These are phyloP conservation scores for Leishmania tarentolae DNA, from an alignment of 208 protist genomes.

Conservation along the genomic window DNA sequence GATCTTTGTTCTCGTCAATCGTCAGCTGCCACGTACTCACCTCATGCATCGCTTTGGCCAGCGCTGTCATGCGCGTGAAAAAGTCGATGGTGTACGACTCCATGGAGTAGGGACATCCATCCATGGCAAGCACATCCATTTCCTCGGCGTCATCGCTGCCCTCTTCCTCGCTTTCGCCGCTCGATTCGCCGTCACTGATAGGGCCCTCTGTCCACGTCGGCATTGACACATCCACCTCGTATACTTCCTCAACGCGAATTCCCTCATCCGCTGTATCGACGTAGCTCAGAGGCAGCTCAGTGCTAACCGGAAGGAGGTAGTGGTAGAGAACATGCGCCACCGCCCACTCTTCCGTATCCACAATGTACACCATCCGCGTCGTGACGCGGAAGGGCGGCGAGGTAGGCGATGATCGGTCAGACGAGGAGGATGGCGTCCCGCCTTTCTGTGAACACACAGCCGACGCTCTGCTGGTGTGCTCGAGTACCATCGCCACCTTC, in stretches of 20 bases:
- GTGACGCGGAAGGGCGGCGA: conserved; percentile 24
- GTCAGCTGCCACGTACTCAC: conserved; percentile 26
- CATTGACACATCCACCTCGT: conserved; percentile 20
- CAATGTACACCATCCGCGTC: conserved; percentile 49
- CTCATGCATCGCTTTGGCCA: conserved; percentile 59
- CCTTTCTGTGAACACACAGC: neutral
- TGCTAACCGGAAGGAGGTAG: conserved; percentile 3
- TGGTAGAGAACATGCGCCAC: conserved; percentile 45
- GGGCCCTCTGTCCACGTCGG: neutral
- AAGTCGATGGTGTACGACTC: conserved; percentile 62
- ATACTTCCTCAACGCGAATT: conserved; percentile 29
- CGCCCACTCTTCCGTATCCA: conserved; percentile 53
- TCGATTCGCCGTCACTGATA: neutral
- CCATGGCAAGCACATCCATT: conserved; percentile 8
- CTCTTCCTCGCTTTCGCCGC: neutral
- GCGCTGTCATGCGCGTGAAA: conserved; percentile 53
- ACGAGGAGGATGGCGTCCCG: conserved; percentile 3
- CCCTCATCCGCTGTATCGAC: conserved; percentile 24
- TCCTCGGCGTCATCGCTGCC: conserved; percentile 12
- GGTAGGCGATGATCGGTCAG: neutral
- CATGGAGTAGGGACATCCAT: conserved; percentile 57
- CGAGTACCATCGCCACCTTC: conserved; percentile 41
- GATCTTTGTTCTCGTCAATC: conserved; percentile 27
- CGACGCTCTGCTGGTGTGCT: conserved; percentile 8
- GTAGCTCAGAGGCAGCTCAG: conserved; percentile 19